Base-by-base conservation (phyloP, 768 basidiomycete species). In the Leccinum variicolor region DNA sequence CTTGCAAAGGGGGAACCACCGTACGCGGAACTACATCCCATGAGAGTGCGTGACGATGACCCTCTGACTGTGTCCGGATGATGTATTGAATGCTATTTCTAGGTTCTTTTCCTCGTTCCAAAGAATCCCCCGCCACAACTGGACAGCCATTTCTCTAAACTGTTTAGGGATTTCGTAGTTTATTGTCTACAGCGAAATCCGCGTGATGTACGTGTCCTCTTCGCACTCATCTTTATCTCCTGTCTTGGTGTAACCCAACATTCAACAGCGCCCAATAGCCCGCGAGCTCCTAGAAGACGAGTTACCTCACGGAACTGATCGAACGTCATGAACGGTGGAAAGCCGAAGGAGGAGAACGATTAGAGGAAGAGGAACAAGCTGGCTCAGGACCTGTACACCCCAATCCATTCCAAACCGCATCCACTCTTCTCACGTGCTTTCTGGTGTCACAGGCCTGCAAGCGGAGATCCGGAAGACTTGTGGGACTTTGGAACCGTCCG, bases 401-500 rank as follows among this genome's bases (percentile, higher is more conserved):
- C 53, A 21, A 46, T 52, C 17, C 17, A 26, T 19, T 0, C 49
- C 46, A 45, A 15, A 3, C 15, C 36, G 39, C 8, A 14, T 60
- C 21, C 11, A 25, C 19, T 23, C 43, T 45, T 21, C 54, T 54
- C 43, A 29, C 46, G 21, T 19, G 19, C 29, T 43, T 28, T 7
- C 17, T 2, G 36, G 29, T 26, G 17, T 48, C 49, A 19, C 59
- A 89, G 86, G 50, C 77, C 79, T 50, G 70, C 75, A 13, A 77
- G 77, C 54, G 80, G 79, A 36, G 88, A 90, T 63, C 79, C 81
- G 3, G 91, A 92, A 53, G 93, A 95, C 62, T 76, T 98, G 33
- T 98, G 96, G 96, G 96, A 98, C 70, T 97, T 98, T 74, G 96
- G 96, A 13, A 98, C 96, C 8, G 89, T 98, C 48, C 89, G 92